These are phyloP conservation scores for Cornus kousa DNA, from an alignment of 148 eudicot species.

Conservation along the genomic window DNA sequence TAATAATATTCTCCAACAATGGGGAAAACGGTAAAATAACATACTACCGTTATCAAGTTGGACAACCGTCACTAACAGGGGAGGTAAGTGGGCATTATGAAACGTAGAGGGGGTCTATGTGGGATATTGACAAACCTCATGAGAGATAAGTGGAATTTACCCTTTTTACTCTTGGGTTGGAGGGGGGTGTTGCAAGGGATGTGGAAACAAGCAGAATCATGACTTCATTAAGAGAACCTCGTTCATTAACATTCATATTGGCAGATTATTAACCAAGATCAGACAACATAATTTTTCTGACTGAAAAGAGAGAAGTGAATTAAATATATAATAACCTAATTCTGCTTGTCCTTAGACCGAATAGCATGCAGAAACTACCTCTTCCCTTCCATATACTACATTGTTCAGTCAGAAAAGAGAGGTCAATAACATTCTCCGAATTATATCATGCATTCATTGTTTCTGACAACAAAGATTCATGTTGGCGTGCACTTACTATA, in stretches of 20 bases:
- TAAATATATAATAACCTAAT: background rate
- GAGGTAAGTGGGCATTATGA: no score
- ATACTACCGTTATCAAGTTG: no score
- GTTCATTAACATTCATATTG: background rate
- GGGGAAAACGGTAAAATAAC: no score
- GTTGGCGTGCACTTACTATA: slow-evolving; percentile 56
- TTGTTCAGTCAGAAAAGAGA: background rate
- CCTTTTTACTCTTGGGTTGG: no score
- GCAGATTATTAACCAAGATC: background rate
- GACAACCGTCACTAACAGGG: no score
- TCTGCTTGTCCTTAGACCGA: background rate
- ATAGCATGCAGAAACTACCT: background rate
- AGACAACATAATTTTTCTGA: background rate
- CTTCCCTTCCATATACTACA: background rate
- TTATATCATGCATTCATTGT: background rate
- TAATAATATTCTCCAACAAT: no score
- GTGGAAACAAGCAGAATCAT: no score
- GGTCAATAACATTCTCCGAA: background rate
- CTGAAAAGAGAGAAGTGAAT: background rate
- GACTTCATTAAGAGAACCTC: background rate
- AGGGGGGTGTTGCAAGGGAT: no score
- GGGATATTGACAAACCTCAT: no score
- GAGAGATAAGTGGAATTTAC: no score
- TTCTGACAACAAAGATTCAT: background rate
- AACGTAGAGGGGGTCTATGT: no score